phyloP scores from a whole-genome alignment of 352 stramenopile species.

The Phytophthora hybrid region DNA sequence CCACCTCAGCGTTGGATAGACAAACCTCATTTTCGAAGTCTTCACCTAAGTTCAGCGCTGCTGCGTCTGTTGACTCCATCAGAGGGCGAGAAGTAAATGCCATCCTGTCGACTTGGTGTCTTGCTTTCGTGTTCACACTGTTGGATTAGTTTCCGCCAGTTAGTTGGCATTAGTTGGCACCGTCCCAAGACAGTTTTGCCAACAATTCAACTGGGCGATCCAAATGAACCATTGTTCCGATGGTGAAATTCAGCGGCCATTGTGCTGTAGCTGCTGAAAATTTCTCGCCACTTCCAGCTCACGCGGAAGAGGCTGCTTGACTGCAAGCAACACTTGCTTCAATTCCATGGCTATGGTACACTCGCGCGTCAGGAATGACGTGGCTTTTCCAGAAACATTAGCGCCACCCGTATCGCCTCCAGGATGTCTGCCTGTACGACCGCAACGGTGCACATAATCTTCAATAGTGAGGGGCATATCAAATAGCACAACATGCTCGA shows the following conservation, averaged over 20 bases:
- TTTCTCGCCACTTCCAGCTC: constrained; percentile 55
- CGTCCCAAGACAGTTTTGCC: background rate
- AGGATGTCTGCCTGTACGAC: constrained; percentile 62
- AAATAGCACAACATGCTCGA: constrained; percentile 89
- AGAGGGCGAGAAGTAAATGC: constrained; percentile 71
- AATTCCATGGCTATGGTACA: constrained; percentile 65
- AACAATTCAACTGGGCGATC: background rate
- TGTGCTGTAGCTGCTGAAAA: constrained; percentile 28
- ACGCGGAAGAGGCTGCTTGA: constrained; percentile 52
- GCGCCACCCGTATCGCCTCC: constrained; percentile 36
- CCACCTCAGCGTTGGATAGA: constrained; percentile 86
- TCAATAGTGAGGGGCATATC: constrained; percentile 93
- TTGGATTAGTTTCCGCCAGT: background rate
- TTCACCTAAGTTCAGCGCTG: constrained; percentile 82
- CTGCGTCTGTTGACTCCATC: constrained; percentile 84
- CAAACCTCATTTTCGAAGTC: constrained; percentile 86
- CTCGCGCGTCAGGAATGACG: constrained; percentile 63
- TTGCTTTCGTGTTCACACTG: background rate
- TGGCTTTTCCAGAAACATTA: constrained; percentile 43
- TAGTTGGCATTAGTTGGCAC: background rate
- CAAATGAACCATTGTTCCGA: background rate
- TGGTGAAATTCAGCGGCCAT: background rate
- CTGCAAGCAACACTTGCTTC: constrained; percentile 53
- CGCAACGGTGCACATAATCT: constrained; percentile 92
- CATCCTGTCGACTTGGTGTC: constrained; percentile 36